Conservation (phyloP, 257 asterid genomes). For the Nicotiana attenuata region DNA sequence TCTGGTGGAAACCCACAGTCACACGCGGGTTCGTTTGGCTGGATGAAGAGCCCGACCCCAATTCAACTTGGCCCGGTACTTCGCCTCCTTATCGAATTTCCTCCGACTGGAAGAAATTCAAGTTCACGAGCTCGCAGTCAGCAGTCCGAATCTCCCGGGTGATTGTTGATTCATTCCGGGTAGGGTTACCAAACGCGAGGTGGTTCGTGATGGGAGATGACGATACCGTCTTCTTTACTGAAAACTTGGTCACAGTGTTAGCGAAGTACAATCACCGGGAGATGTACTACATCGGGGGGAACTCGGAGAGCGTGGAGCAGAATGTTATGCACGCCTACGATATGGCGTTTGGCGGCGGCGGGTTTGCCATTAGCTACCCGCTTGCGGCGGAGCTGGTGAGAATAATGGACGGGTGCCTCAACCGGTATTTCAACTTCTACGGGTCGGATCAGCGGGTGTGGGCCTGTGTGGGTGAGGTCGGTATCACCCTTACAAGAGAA, state of each 20-base stretch:
- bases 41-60: slow-evolving; percentile 36
- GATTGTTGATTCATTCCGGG: slow-evolving; percentile 56
- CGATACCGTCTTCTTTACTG: slow-evolving; percentile 80
- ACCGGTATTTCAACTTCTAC: slow-evolving; percentile 67
- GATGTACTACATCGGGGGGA: slow-evolving; percentile 78
- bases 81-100: slow-evolving; percentile 52
- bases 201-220: slow-evolving; percentile 99
- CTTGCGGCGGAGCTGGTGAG: slow-evolving; percentile 53
- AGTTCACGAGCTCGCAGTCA: slow-evolving; percentile 40
- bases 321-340: slow-evolving; percentile 68
- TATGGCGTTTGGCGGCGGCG: slow-evolving; percentile 98
- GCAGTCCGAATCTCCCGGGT: slow-evolving; percentile 82
- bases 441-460: slow-evolving; percentile 89
- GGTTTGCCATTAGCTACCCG: slow-evolving; percentile 72
- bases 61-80: slow-evolving; percentile 17
- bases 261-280: slow-evolving; percentile 64
- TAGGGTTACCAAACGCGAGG: slow-evolving; percentile 55
- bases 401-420: slow-evolving; percentile 66
- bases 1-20: slow-evolving; percentile 67
- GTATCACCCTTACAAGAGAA: slow-evolving; percentile 60
- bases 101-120: slow-evolving; percentile 62
- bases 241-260: slow-evolving; percentile 62
- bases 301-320: slow-evolving; percentile 88
- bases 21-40: slow-evolving; percentile 78
- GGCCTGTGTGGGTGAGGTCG: slow-evolving; percentile 85